phyloP scores from a whole-genome alignment of 148 eudicot species.

The Euryodendron excelsum region DNA sequence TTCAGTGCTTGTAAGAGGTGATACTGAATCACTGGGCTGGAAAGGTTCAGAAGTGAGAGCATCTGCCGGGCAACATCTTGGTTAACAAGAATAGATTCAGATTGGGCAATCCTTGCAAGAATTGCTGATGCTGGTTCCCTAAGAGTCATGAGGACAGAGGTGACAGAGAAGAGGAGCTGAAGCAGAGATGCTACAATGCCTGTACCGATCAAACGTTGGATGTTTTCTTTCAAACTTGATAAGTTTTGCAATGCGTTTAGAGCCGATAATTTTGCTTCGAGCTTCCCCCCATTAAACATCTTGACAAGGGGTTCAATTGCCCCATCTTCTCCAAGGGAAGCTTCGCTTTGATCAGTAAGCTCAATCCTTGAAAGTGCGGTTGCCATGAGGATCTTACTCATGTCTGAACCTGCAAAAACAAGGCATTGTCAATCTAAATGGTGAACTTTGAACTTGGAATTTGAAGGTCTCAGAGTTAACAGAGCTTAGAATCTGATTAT shows the following conservation, averaged over 20 bases:
- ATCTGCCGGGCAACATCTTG: slow-evolving; percentile 72
- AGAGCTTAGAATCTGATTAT: background rate
- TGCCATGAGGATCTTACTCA: slow-evolving; percentile 90
- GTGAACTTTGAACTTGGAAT: background rate
- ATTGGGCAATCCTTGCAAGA: slow-evolving; percentile 59
- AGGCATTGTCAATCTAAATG: background rate
- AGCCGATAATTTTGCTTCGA: slow-evolving; percentile 76
- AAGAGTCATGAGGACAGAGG: slow-evolving; percentile 83
- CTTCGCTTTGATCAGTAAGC: slow-evolving; percentile 63
- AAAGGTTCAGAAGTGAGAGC: slow-evolving; percentile 69
- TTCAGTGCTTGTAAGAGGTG: slow-evolving; percentile 68
- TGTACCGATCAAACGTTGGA: slow-evolving; percentile 41
- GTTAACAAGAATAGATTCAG: slow-evolving; percentile 54
- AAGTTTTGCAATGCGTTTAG: slow-evolving; percentile 66
- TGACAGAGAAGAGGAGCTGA: slow-evolving; percentile 89
- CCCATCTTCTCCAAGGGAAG: slow-evolving; percentile 65
- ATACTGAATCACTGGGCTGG: slow-evolving; percentile 54
- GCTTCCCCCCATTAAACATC: slow-evolving; percentile 82
- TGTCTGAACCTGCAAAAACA: slow-evolving; percentile 67
- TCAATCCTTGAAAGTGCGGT: slow-evolving; percentile 75
- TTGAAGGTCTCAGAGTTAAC: background rate
- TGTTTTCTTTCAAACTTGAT: slow-evolving; percentile 50
- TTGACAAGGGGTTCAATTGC: slow-evolving; percentile 70
- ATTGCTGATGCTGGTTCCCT: slow-evolving; percentile 82
- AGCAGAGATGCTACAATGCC: slow-evolving; percentile 72